Percentiles rank a stretch among this genome's conserved stretches.
These are phyloP conservation scores for Fragaria iinumae DNA, from an alignment of 306 rosid genomes.

Conservation along the genomic window DNA sequence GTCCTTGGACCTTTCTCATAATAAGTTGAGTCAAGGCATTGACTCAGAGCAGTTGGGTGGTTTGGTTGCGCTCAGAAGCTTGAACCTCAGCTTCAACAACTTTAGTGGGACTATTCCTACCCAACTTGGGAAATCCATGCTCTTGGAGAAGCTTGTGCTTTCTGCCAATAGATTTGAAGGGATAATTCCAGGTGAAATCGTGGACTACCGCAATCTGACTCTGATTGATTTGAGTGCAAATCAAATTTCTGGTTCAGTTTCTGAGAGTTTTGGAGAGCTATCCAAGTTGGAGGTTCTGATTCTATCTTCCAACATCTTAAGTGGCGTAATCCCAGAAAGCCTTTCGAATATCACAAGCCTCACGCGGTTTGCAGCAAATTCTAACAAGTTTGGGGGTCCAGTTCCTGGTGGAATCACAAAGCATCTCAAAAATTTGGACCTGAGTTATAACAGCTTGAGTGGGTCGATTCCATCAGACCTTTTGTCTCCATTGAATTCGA, in stretches of 20 bases:
- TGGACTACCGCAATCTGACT: slow-evolving; percentile 41
- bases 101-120: slow-evolving; percentile 50
- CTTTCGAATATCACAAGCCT: slow-evolving; percentile 42
- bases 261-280: slow-evolving; percentile 45
- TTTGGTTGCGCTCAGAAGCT: slow-evolving; percentile 44
- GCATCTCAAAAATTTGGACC: slow-evolving; percentile 51
- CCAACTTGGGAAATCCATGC: slow-evolving; percentile 44
- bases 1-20: slow-evolving; percentile 60
- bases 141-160: slow-evolving; percentile 61
- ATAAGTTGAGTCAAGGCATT: slow-evolving; percentile 22
- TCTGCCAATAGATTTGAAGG: slow-evolving; percentile 35
- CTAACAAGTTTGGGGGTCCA: slow-evolving; percentile 39
- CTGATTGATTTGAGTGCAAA: slow-evolving; percentile 49
- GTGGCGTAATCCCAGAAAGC: slow-evolving; percentile 48
- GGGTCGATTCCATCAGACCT: slow-evolving; percentile 53
- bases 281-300: slow-evolving; percentile 54
- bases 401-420: slow-evolving; percentile 54
- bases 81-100: slow-evolving; percentile 36
- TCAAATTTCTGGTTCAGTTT: slow-evolving; percentile 31
- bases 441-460: slow-evolving; percentile 45
- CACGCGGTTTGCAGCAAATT: slow-evolving; percentile 63
- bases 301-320: slow-evolving; percentile 50
- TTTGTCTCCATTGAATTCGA: slow-evolving; percentile 34
- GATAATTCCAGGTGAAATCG: slow-evolving; percentile 42
- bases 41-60: slow-evolving; percentile 35